Evolutionary conservation across 768 basidiomycete species (phyloP).

Genomic region (Mrakia gelida): DNA sequence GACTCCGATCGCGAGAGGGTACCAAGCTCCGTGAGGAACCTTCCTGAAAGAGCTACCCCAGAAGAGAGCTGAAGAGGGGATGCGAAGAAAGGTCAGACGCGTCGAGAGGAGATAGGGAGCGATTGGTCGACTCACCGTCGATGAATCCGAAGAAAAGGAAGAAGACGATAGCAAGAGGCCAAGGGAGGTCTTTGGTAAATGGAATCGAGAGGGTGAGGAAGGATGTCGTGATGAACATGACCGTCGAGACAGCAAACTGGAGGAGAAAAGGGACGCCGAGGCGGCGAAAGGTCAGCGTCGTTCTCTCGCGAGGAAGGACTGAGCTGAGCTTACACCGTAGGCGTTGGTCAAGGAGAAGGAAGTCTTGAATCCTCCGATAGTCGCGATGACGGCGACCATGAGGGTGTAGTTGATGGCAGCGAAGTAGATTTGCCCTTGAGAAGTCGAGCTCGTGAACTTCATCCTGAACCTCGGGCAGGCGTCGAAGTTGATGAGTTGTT

Average conservation of each 20-base stretch:
- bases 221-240: constrained; percentile 60
- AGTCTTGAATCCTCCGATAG: constrained; percentile 59
- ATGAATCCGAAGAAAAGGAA: constrained; percentile 43
- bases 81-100: constrained; percentile 46
- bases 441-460: constrained; percentile 54
- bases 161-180: constrained; percentile 50
- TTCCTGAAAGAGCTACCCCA: constrained; percentile 57
- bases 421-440: constrained; percentile 64
- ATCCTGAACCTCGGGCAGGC: constrained; percentile 51
- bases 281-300: not conserved
- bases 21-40: constrained; percentile 60
- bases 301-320: too few species aligned
- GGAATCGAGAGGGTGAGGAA: constrained; percentile 58
- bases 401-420: constrained; percentile 57
- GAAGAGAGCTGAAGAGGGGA: constrained; percentile 49
- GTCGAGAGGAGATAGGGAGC: too few species aligned
- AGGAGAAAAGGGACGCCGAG: not conserved
- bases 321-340: constrained; percentile 40
- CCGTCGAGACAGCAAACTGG: constrained; percentile 53
- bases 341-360: constrained; percentile 58
- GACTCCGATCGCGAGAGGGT: constrained; percentile 58
- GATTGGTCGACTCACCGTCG: constrained; percentile 33
- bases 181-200: constrained; percentile 54
- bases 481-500: constrained; percentile 63
- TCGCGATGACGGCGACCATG: constrained; percentile 54